phyloP scores from a whole-genome alignment of 306 rosid species.

The Cucumis melo region DNA sequence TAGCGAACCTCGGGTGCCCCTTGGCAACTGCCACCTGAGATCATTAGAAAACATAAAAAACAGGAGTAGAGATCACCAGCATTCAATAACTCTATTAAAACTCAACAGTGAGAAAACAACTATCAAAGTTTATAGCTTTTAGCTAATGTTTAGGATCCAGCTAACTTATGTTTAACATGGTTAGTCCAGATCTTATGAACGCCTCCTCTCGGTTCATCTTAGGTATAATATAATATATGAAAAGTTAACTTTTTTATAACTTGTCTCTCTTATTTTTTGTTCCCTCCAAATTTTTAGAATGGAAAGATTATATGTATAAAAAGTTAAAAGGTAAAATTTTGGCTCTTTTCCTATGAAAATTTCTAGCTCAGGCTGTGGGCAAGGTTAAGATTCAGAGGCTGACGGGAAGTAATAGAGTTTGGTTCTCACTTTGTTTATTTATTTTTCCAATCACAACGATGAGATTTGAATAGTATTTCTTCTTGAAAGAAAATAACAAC shows the following conservation, averaged over 20 bases:
- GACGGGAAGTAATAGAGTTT: background rate
- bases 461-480: background rate
- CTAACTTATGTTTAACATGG: background rate
- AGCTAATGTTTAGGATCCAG: background rate
- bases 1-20: slow-evolving; percentile 58
- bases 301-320: background rate
- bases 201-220: background rate
- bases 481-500: background rate
- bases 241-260: background rate
- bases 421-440: background rate
- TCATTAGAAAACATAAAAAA: background rate
- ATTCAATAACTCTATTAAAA: background rate
- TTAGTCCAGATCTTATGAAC: too few species aligned
- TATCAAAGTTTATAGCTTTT: background rate
- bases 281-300: background rate
- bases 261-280: background rate
- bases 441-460: background rate
- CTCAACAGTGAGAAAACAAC: background rate
- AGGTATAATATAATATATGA: background rate
- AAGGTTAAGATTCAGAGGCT: too few species aligned
- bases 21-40: slow-evolving; percentile 53
- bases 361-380: too few species aligned
- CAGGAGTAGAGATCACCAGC: background rate
- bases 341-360: too few species aligned
- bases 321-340: background rate